Conservation (phyloP, 75 land plant species). For the Sequoiadendron giganteum region DNA sequence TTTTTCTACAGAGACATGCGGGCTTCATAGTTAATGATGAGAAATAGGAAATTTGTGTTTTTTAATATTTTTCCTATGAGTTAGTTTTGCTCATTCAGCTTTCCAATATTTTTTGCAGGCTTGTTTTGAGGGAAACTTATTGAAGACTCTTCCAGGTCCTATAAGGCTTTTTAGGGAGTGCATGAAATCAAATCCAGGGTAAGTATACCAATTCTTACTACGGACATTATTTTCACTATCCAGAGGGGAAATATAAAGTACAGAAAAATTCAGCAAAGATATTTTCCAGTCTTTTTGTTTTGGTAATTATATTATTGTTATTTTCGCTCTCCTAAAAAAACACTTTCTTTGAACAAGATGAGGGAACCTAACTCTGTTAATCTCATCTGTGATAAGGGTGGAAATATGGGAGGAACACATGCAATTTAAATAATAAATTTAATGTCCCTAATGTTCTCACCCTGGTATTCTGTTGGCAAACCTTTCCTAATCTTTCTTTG, state of each 20-base stretch:
- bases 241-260: background rate
- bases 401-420: background rate
- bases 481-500: background rate
- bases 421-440: background rate
- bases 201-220: background rate
- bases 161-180: slow-evolving; percentile 65
- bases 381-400: background rate
- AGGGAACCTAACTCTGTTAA: background rate
- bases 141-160: slow-evolving; percentile 72
- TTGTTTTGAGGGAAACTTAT: slow-evolving; percentile 74
- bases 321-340: background rate
- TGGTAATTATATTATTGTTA: background rate
- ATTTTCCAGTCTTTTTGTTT: background rate
- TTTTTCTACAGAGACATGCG: background rate
- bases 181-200: slow-evolving; percentile 76
- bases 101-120: slow-evolving; percentile 32
- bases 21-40: background rate
- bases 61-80: background rate
- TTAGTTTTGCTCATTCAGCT: background rate
- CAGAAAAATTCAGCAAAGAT: background rate
- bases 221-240: background rate
- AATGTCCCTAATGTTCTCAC: background rate
- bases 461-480: background rate
- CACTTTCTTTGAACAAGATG: background rate
- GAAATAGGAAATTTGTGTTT: background rate